Conservation (phyloP, 768 basidiomycete genomes). For the Lentinula lateritia region DNA sequence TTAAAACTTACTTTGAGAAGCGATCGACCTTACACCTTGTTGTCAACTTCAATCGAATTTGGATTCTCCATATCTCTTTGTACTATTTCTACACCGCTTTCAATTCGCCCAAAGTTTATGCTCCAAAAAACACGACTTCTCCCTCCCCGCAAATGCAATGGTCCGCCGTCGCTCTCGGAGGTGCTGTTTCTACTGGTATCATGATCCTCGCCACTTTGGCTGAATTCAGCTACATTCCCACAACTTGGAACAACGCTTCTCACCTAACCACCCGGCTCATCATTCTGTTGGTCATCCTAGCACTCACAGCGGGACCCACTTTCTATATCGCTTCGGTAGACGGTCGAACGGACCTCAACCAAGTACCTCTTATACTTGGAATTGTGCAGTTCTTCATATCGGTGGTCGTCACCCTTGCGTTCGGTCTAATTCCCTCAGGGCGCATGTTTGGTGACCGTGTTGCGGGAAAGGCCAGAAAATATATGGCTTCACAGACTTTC, state of each 20-base stretch:
- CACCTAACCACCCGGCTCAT: constrained; percentile 92
- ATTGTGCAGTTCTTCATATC: constrained; percentile 95
- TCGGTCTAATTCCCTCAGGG: constrained; percentile 89
- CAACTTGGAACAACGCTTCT: constrained; percentile 98
- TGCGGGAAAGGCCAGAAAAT: constrained; percentile 94
- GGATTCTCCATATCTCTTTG: constrained; percentile 91
- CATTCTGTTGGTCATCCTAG: constrained; percentile 89
- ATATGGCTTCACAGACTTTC: constrained; percentile 98
- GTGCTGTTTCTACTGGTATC: constrained; percentile 87
- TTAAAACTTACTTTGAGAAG: constrained; percentile 98
- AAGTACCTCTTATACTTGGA: constrained; percentile 84
- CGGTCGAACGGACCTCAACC: constrained; percentile 46
- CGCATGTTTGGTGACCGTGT: constrained; percentile 99
- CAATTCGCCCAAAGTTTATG: constrained; percentile 91
- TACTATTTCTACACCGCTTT: constrained; percentile 99
- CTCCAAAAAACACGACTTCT: constrained; percentile 52
- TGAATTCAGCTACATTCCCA: constrained; percentile 96
- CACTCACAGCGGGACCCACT: constrained; percentile 88
- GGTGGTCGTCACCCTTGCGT: constrained; percentile 73
- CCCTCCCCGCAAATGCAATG: constrained; percentile 90
- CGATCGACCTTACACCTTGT: constrained; percentile 89
- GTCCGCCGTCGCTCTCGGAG: constrained; percentile 94
- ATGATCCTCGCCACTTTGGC: constrained; percentile 92
- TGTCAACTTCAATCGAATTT: constrained; percentile 98
- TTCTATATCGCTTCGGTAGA: constrained; percentile 89